Percentiles rank a stretch among this genome's conserved stretches.
Evolutionary conservation across 2,329 filamentous ascomycete genomes (phyloP).

Genomic region (Fusarium abutilonis): DNA sequence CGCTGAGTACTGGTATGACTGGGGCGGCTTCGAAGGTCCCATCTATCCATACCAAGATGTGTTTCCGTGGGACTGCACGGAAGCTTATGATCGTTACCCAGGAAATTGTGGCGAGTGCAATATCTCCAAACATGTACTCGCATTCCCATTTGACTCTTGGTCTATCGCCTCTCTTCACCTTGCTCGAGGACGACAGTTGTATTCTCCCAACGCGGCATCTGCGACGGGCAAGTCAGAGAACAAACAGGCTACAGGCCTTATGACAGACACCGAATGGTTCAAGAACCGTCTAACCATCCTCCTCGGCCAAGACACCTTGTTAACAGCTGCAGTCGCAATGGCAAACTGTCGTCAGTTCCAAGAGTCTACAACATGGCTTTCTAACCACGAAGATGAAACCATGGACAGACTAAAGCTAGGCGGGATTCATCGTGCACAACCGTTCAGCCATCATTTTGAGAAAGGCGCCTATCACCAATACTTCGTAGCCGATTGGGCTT

Average conservation of each 20-base stretch:
- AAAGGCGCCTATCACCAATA: constrained; percentile 44
- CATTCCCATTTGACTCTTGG: constrained; percentile 57
- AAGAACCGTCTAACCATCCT: constrained; percentile 49
- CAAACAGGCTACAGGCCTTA: constrained; percentile 10
- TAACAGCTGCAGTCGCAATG: constrained; percentile 50
- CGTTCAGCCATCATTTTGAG: constrained; percentile 52
- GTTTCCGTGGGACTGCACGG: constrained; percentile 59
- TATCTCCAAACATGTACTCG: constrained; percentile 55
- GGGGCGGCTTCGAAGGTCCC: constrained; percentile 51
- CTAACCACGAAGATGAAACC: constrained; percentile 33
- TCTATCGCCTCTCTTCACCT: constrained; percentile 53
- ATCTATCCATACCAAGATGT: constrained; percentile 53
- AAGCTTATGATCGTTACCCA: constrained; percentile 52
- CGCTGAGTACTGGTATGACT: constrained; percentile 58
- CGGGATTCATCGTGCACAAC: constrained; percentile 55
- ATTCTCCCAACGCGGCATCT: constrained; percentile 33
- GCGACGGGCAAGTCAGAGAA: neutral
- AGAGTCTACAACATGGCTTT: constrained; percentile 48
- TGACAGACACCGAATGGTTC: constrained; percentile 47
- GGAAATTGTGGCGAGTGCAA: constrained; percentile 52
- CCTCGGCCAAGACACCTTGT: constrained; percentile 46
- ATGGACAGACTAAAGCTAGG: constrained; percentile 51
- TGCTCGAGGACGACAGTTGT: constrained; percentile 46
- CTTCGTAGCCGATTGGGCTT: constrained; percentile 43
- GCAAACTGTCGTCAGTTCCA: constrained; percentile 41